Evolutionary conservation across 2,329 filamentous ascomycete genomes (phyloP), one percentile per base, ranked within the genome.

Genomic region (Neonectria faginata): DNA sequence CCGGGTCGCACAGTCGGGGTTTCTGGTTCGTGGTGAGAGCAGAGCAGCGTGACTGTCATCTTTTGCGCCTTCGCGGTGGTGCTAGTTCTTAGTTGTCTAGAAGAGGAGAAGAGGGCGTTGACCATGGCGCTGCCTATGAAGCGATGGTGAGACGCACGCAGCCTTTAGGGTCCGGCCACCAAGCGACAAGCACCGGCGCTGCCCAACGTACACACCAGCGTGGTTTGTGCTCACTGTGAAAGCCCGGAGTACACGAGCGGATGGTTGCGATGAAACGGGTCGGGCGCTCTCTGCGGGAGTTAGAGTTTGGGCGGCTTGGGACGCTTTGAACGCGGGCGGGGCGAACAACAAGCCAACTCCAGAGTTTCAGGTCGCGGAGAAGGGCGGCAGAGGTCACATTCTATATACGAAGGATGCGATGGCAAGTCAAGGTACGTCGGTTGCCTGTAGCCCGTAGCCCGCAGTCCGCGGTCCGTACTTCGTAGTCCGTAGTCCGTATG

Each of bases 351-450:
- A 64, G 39, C 60, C 57, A 65, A 63, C 64, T 65, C 60, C 31
- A 66, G 47, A 67, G 71, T 70, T 71, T 69, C 71, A 71, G 68
- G 65, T 64, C 52, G 41, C 59, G 50, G 64, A 64, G 60, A 55
- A 20, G 54, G 61, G 59, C 42, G 70, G 70, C 68, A 72, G 62
- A 47, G 55, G 68, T 59, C 67, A 69, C 71, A 66, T 73, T 71
- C 71, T 73, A 73, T 73, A 73, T 73, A 73, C 67, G 55, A 65
- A 41, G 67, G 52, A 44, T 54, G 60, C 42, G 11, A 18, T 31
- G 42, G 18, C 14, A 58, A 29, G 33, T 48, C 44, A 48, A 27
- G 44, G 44, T 22, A 22, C n/a, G 20, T 27, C 22, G 18, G 25
- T 25, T 25, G 25, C 25, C 25, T 25, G 25, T 25, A 5, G 25